Base-by-base conservation (phyloP, 306 rosid species). In the Vicia sativa region DNA sequence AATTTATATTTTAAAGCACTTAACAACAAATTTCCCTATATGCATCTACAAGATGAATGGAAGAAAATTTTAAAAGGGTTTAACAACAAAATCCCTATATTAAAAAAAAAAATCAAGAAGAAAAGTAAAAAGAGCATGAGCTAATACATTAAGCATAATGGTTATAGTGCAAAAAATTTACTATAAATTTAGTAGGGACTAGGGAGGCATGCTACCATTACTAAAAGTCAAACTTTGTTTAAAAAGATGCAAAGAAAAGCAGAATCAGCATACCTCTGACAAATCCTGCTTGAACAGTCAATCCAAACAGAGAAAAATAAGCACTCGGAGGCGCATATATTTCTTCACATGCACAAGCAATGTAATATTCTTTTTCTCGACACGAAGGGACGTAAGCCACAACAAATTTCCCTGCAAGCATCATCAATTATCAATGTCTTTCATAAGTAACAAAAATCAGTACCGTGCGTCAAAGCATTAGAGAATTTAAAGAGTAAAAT, bases 291-390 rank as follows among this genome's bases (percentile, higher is more conserved):
- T 88, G 97, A 78, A 93, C 93, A 3, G 89, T 77, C 73, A 93
- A 79, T 72, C 99, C 99, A 78, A 86, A 90, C 80, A 93, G 62
- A 74, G 97, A 90, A 86, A 88, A 82, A 81, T 85, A 90, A 67
- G 97, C 97, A 83, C 97, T 88, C 6, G 96, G 97, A 80, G 99
- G 99, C 45, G 87, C 90, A 63, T 85, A 93, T 79, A 90, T 93
- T 77, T 93, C 97, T n/a, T 90, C 92, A 68, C 99, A 93, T 2
- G 99, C 97, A 67, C 87, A 83, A 0, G 97, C 97, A 66, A 93
- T 86, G 83, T 86, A 90, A 81, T 93, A 90, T 62, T 93, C 99
- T 73, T 93, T 90, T 81, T 93, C 97, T 58, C 80, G 80, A 75
- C 97, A 93, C 49, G 88, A 81, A 72, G 99, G 96, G 73, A 82